These are phyloP conservation scores for Alternaria burnsii DNA, from an alignment of 2,329 filamentous ascomycete species.

Conservation along the genomic window DNA sequence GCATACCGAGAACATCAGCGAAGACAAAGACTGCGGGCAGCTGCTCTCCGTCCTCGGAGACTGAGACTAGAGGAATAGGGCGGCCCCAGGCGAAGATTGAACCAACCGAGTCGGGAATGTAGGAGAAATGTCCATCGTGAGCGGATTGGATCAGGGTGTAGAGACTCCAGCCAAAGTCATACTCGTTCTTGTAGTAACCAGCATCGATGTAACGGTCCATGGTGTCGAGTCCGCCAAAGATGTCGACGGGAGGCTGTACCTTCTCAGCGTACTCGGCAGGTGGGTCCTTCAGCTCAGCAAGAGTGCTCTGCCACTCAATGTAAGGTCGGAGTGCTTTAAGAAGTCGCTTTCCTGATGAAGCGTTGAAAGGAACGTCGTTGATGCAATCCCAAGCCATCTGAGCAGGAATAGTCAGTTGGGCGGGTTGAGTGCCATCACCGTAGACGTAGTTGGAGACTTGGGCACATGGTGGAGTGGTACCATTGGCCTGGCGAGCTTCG, in stretches of 20 bases:
- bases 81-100: slow-evolving; percentile 60
- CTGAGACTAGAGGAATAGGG: slow-evolving; percentile 63
- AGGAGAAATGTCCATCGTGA: slow-evolving; percentile 72
- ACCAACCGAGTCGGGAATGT: slow-evolving; percentile 62
- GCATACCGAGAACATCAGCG: slow-evolving; percentile 56
- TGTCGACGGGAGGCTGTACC: slow-evolving; percentile 56
- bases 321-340: slow-evolving; percentile 54
- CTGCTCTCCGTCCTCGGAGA: slow-evolving; percentile 67
- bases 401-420: slow-evolving; percentile 50
- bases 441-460: slow-evolving; percentile 45
- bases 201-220: slow-evolving; percentile 50
- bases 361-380: slow-evolving; percentile 56
- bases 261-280: slow-evolving; percentile 57
- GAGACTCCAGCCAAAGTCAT: slow-evolving; percentile 61
- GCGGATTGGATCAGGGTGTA: slow-evolving; percentile 62
- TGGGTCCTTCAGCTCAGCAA: slow-evolving; percentile 54
- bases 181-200: slow-evolving; percentile 52
- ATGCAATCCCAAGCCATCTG: slow-evolving; percentile 57
- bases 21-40: slow-evolving; percentile 66
- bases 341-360: slow-evolving; percentile 50
- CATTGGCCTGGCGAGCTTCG: slow-evolving; percentile 31
- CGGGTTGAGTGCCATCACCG: slow-evolving; percentile 20
- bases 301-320: slow-evolving; percentile 58
- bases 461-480: slow-evolving; percentile 41
- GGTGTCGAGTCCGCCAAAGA: slow-evolving; percentile 52